Conservation (phyloP, 1,284 basidiomycete species). For the Hortiboletus rubellus region DNA sequence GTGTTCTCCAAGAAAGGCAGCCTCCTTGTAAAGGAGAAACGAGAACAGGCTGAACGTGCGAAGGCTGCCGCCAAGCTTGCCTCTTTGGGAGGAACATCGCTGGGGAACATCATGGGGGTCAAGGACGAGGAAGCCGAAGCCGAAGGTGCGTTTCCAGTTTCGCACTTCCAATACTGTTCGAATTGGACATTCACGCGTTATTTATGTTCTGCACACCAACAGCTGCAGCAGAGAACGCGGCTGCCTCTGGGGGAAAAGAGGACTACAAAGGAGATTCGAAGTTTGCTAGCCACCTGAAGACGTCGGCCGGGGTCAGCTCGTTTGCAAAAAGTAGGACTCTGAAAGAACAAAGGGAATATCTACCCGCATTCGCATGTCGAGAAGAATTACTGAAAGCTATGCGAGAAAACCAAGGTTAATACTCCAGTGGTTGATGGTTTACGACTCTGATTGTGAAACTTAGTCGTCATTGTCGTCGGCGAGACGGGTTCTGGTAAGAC, state of each 20-base stretch:
- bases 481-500: conserved; percentile 97
- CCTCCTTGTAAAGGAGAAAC: conserved; percentile 88
- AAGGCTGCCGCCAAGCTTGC: conserved; percentile 96
- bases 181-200: conserved; percentile 75
- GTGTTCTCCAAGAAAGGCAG: conserved; percentile 96
- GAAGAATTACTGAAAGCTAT: conserved; percentile 91
- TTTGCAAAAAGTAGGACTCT: conserved; percentile 86
- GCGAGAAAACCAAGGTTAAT: conserved; percentile 90
- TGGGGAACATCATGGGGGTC: conserved; percentile 98
- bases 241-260: conserved; percentile 61
- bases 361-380: conserved; percentile 96
- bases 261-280: conserved; percentile 94
- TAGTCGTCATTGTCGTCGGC: conserved; percentile 91
- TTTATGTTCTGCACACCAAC: conserved; percentile 30
- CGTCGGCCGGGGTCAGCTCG: conserved; percentile 72
- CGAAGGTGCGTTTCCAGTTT: conserved; percentile 59
- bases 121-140: conserved; percentile 91
- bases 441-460: background rate
- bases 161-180: conserved; percentile 32
- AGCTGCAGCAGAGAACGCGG: conserved; percentile 66
- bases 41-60: conserved; percentile 93
- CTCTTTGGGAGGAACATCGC: conserved; percentile 85
- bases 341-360: conserved; percentile 94
- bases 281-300: conserved; percentile 90
- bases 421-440: background rate